Evolutionary conservation across 208 protist genomes (phyloP).

Genomic region (Leishmania tarentolae): DNA sequence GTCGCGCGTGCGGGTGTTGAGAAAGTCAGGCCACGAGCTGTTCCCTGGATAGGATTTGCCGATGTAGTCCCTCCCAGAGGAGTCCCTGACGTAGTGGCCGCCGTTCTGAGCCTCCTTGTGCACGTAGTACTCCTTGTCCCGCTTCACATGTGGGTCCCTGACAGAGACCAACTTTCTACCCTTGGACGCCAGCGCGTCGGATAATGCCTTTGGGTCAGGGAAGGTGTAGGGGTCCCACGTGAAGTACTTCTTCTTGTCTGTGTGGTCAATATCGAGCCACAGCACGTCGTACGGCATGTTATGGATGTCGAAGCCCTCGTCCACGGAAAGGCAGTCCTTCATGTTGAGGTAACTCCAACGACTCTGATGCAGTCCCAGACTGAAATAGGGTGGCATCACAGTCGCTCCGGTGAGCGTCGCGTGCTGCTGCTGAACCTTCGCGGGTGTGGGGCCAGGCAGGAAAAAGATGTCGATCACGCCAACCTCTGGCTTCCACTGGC

Average conservation of each 20-base stretch:
- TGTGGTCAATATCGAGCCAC: constrained; percentile 99
- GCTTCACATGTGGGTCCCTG: constrained; percentile 98
- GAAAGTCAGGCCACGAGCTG: constrained; percentile 95
- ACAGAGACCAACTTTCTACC: constrained; percentile 97
- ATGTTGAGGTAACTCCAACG: constrained; percentile 98
- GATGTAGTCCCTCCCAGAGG: constrained; percentile 78
- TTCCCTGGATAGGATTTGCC: constrained; percentile 97
- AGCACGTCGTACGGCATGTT: constrained; percentile 98
- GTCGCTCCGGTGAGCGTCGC: constrained; percentile 93
- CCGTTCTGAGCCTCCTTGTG: constrained; percentile 75
- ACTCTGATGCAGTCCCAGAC: constrained; percentile 98
- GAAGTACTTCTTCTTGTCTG: constrained; percentile 98
- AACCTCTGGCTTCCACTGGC: constrained; percentile 92
- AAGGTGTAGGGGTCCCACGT: constrained; percentile 98
- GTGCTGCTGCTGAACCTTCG: constrained; percentile 93
- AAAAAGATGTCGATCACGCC: constrained; percentile 97
- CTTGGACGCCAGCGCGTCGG: constrained; percentile 86
- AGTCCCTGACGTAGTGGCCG: constrained; percentile 91
- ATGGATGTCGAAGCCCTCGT: constrained; percentile 94
- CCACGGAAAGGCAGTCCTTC: constrained; percentile 88
- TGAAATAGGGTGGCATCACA: constrained; percentile 95
- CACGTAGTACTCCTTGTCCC: constrained; percentile 77
- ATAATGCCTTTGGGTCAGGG: constrained; percentile 92
- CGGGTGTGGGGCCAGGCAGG: constrained; percentile 90
- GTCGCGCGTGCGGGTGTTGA: constrained; percentile 87